Percentiles rank a stretch among this genome's conserved stretches.
These are phyloP conservation scores for Symbiodinium pilosum DNA, from an alignment of 73 alveolate genomes.

Conservation along the genomic window DNA sequence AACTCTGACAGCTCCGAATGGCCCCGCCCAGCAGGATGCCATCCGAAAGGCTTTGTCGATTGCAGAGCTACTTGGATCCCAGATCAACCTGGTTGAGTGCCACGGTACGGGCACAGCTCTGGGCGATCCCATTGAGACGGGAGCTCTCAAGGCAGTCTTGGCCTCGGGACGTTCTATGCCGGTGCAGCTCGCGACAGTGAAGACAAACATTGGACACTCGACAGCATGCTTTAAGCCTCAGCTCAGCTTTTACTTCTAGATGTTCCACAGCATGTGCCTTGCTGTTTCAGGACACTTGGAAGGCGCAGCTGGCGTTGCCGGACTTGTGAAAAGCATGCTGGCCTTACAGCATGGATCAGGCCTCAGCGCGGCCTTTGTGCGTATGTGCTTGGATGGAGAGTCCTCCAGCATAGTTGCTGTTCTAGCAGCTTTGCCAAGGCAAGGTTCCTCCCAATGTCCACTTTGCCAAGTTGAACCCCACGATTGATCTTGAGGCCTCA, in stretches of 20 bases:
- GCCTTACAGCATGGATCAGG: conserved; percentile 50
- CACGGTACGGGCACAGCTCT: conserved; percentile 90
- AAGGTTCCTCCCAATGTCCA: conserved; percentile 93
- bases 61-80: conserved; percentile 31
- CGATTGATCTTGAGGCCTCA: conserved; percentile 58
- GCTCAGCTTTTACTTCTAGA: no score
- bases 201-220: conserved; percentile 61
- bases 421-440: not conserved
- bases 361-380: not conserved
- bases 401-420: not conserved
- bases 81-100: conserved; percentile 87
- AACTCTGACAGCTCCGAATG: conserved; percentile 92
- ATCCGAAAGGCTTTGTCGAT: conserved; percentile 64
- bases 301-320: conserved; percentile 89
- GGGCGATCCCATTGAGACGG: conserved; percentile 92
- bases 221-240: no score
- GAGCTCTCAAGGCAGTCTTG: conserved; percentile 44
- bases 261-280: no score
- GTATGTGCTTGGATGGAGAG: not conserved
- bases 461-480: conserved; percentile 81
- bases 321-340: conserved; percentile 71
- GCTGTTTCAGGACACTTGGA: conserved; percentile 44
- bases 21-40: conserved; percentile 95
- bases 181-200: conserved; percentile 86
- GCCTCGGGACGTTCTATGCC: conserved; percentile 68